phyloP scores from a whole-genome alignment of 2,329 filamentous ascomycete species.

The Ophiostoma sp. region DNA sequence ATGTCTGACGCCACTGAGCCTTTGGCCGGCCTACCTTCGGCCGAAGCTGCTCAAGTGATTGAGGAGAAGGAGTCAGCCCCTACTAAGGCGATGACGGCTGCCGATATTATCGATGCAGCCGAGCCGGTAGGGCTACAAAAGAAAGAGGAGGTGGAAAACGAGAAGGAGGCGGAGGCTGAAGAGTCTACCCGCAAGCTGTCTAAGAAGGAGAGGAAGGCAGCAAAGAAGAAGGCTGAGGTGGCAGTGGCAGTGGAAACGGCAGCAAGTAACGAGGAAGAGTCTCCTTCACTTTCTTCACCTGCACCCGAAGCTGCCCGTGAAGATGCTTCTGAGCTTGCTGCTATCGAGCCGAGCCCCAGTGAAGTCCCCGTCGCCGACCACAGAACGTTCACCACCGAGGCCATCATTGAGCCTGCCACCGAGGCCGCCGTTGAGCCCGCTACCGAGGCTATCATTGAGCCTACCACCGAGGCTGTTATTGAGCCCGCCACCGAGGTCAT shows the following conservation, averaged over 20 bases:
- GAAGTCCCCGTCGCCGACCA: not conserved
- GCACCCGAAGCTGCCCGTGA: not conserved
- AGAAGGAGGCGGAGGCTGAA: not conserved
- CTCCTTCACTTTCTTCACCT: not conserved
- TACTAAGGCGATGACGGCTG: conserved; percentile 16
- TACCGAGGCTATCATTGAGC: not conserved
- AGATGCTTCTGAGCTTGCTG: not conserved
- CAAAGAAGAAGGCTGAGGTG: not conserved
- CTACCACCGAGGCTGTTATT: not conserved
- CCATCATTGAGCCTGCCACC: no score
- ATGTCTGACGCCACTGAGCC: conserved; percentile 1
- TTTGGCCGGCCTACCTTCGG: not conserved
- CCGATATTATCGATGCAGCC: conserved; percentile 2
- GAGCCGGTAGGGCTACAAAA: conserved; percentile 12
- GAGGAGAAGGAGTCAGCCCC: conserved; percentile 11
- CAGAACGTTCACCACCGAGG: no score
- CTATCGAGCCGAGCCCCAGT: not conserved
- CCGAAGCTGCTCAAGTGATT: not conserved
- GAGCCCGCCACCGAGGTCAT: no score
- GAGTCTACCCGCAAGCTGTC: not conserved
- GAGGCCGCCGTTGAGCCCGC: not conserved
- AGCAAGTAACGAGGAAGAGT: not conserved
- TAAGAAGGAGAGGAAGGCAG: not conserved
- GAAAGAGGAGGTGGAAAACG: not conserved
- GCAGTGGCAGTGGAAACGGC: not conserved